These are phyloP conservation scores for Phytophthora constricta DNA, from an alignment of 352 stramenopile genomes.

Conservation along the genomic window DNA sequence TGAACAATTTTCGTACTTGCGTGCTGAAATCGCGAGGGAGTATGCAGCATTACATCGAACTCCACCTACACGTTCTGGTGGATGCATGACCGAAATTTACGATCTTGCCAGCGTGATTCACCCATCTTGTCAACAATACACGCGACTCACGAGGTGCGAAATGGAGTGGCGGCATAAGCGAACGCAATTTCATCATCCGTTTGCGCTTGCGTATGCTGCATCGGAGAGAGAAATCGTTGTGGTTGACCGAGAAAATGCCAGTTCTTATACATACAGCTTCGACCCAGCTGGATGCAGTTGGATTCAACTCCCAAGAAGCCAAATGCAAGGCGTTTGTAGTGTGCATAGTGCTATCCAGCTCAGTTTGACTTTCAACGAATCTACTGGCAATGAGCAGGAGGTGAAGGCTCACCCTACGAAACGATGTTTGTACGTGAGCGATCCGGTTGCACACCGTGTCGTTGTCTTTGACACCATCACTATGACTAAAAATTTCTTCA, in stretches of 20 bases:
- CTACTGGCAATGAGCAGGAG: slow-evolving; percentile 5
- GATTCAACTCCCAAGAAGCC: slow-evolving; percentile 31
- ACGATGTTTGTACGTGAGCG: slow-evolving; percentile 52
- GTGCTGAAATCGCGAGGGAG: slow-evolving; percentile 34
- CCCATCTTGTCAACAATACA: slow-evolving; percentile 45
- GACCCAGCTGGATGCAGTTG: slow-evolving; percentile 55
- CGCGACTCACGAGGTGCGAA: slow-evolving; percentile 37
- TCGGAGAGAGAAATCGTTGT: slow-evolving; percentile 50
- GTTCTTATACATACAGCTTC: slow-evolving; percentile 56
- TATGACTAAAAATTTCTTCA: slow-evolving; percentile 40
- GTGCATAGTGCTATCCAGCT: slow-evolving; percentile 41
- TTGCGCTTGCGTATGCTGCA: slow-evolving; percentile 37
- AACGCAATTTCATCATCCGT: slow-evolving; percentile 55
- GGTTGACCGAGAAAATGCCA: slow-evolving; percentile 62
- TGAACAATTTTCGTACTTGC: slow-evolving; percentile 36
- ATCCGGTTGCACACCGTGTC: slow-evolving; percentile 61
- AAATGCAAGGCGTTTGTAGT: slow-evolving; percentile 30
- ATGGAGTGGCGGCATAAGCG: slow-evolving; percentile 38
- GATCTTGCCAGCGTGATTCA: slow-evolving; percentile 50
- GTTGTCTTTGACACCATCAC: slow-evolving; percentile 40
- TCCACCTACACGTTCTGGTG: slow-evolving; percentile 35
- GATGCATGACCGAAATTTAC: slow-evolving; percentile 39
- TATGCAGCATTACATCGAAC: slow-evolving; percentile 34
- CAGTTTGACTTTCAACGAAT: slow-evolving; percentile 9
- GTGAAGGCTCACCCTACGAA: slow-evolving; percentile 5